Base-by-base conservation (phyloP, 768 basidiomycete species). In the Mycena crocata region DNA sequence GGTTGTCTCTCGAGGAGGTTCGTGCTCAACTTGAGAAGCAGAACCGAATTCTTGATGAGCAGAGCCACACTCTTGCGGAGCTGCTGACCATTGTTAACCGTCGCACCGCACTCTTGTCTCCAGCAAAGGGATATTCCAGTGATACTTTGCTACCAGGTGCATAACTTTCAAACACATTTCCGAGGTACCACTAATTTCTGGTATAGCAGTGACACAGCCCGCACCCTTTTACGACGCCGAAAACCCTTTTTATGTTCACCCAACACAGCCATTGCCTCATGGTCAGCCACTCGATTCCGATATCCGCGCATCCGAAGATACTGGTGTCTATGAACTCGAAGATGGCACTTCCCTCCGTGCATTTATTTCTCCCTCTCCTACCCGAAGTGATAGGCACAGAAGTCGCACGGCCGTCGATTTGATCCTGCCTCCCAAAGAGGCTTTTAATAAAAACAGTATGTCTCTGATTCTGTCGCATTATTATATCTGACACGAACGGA, bases 401-500 rank as follows among this genome's bases (percentile, higher is more conserved):
- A n/a, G 59, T 26, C 32, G 44, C 19, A 62, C 71, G 12, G 56
- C 70, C 67, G 62, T 76, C 54, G 71, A 74, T 64, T 66, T 77
- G 28, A 70, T 77, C 1, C 48, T 76, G 10, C 76, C 74, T 9
- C 66, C 71, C 0, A 24, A 60, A 1, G 61, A 52, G 3, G 72
- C 75, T 13, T 76, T 76, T 46, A 59, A 57, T 15, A 49, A 49
- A 15, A 62, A 63, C 49, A 71, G 76, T 72, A 71, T 19, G 40
- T 42, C 14, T 19, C 50, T 15, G 24, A 9, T 56, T 48, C 19
- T 12, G 28, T 48, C 8, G 23, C 46, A 26, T 26, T 9, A 5
- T 42, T 3, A 37, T 23, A n/a, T 6, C 51, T 40, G 34, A 28
- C 28, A 37, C 30, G 17, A 48, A 52, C 50, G 39, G 46, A 72